Evolutionary conservation across 2,329 filamentous ascomycete species (phyloP).

Genomic region (Phyllosticta paracitricarpa): DNA sequence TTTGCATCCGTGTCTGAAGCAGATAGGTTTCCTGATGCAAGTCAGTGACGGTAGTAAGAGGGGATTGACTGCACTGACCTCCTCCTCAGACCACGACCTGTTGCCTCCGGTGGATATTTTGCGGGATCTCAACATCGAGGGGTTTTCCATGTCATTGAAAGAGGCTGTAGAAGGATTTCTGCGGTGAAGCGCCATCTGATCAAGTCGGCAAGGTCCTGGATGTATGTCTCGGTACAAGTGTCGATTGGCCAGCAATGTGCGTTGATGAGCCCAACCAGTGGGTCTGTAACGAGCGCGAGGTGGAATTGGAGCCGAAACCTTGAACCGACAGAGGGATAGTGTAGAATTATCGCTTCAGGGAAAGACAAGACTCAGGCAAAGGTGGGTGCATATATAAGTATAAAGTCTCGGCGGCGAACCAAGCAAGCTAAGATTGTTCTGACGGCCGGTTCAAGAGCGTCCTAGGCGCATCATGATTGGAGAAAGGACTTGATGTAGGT

Average conservation of each 20-base stretch:
- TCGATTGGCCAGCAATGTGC: conserved; percentile 33
- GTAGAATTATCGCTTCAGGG: conserved; percentile 24
- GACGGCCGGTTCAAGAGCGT: conserved; percentile 7
- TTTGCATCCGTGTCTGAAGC: conserved; percentile 71
- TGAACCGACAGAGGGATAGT: neutral
- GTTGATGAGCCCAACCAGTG: conserved; percentile 47
- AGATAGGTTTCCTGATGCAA: conserved; percentile 65
- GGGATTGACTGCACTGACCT: conserved; percentile 43
- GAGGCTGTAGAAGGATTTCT: conserved; percentile 29
- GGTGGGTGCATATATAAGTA: conserved; percentile 15
- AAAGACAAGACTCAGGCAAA: conserved; percentile 14
- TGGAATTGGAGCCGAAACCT: neutral
- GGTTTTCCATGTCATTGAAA: conserved; percentile 26
- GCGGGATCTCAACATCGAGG: conserved; percentile 43
- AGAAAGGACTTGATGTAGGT: conserved; percentile 30
- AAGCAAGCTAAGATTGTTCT: conserved; percentile 26
- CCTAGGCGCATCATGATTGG: conserved; percentile 26
- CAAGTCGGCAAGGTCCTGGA: conserved; percentile 6
- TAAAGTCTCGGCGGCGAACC: conserved; percentile 17
- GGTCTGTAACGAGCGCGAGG: conserved; percentile 37
- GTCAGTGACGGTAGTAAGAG: conserved; percentile 15
- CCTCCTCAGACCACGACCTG: conserved; percentile 76
- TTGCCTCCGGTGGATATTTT: conserved; percentile 56
- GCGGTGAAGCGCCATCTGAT: conserved; percentile 17
- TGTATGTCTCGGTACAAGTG: conserved; percentile 17